These are phyloP conservation scores for Scedosporium minutisporum DNA, from an alignment of 2,329 filamentous ascomycete genomes.

Conservation along the genomic window DNA sequence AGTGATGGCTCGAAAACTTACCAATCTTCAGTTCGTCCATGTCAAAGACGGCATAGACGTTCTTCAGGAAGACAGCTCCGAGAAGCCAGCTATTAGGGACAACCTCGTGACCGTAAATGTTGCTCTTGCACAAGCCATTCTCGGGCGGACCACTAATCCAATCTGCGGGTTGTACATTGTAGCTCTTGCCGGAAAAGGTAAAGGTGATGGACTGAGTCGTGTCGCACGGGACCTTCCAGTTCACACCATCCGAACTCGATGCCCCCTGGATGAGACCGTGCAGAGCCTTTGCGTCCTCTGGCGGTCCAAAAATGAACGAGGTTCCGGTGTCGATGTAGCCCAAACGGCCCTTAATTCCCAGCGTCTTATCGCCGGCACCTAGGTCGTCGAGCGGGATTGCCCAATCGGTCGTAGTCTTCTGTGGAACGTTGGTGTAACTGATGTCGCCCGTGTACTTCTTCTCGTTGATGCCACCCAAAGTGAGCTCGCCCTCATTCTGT, in stretches of 20 bases:
- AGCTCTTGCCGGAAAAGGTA: constrained; percentile 57
- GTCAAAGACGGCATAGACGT: constrained; percentile 82
- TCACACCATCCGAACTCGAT: constrained; percentile 41
- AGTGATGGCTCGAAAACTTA: constrained; percentile 21
- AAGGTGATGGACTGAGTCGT: constrained; percentile 52
- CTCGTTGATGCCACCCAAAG: constrained; percentile 61
- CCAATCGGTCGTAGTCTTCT: constrained; percentile 53
- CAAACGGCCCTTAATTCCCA: constrained; percentile 42
- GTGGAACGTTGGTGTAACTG: constrained; percentile 49
- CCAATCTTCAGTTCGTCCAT: constrained; percentile 57
- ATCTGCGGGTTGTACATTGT: constrained; percentile 58
- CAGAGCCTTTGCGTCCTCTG: constrained; percentile 53
- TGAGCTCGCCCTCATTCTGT: constrained; percentile 63
- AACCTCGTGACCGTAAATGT: constrained; percentile 63
- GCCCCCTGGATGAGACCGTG: constrained; percentile 60
- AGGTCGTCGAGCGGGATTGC: constrained; percentile 60
- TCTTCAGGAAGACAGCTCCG: constrained; percentile 80
- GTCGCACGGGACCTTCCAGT: constrained; percentile 65
- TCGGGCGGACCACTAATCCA: constrained; percentile 44
- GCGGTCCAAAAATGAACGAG: constrained; percentile 65
- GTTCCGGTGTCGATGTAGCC: constrained; percentile 82
- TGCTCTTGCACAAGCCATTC: constrained; percentile 54
- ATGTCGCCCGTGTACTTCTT: constrained; percentile 60
- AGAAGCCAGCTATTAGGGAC: constrained; percentile 63
- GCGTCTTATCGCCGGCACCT: constrained; percentile 48